phyloP scores from a whole-genome alignment of 345 rosid species.

The Eucalyptus sp. region DNA sequence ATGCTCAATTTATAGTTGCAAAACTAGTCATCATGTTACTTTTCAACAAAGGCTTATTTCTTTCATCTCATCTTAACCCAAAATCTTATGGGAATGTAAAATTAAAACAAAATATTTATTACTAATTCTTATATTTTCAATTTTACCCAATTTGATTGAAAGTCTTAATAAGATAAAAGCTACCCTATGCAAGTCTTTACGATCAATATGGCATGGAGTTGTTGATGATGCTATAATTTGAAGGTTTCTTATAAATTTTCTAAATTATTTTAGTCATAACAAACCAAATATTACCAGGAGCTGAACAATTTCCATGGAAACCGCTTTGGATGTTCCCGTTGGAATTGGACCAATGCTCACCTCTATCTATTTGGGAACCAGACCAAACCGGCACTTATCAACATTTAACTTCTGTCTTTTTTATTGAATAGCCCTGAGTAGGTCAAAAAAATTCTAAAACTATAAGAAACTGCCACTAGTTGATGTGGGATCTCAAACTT shows the following conservation, averaged over 20 bases:
- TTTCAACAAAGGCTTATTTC: not conserved
- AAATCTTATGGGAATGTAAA: not conserved
- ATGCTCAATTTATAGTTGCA: not conserved
- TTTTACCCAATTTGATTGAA: not conserved
- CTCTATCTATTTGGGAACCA: not conserved
- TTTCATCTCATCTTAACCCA: not conserved
- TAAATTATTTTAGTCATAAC: not conserved
- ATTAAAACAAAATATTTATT: not conserved
- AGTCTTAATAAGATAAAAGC: not conserved
- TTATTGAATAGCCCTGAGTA: not conserved
- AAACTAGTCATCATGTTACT: not conserved
- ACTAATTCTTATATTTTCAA: not conserved
- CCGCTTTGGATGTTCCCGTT: accelerated
- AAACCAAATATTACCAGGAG: not conserved
- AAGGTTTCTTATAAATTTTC: not conserved
- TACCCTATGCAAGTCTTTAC: not conserved
- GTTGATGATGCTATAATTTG: not conserved
- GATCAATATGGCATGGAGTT: not conserved
- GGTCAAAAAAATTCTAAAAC: not conserved
- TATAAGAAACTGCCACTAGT: not conserved
- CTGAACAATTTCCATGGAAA: too few species aligned
- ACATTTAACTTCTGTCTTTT: not conserved
- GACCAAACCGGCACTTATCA: not conserved
- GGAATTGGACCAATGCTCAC: not conserved
- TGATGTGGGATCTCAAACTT: not conserved